Evolutionary conservation across 139 green algal genomes (phyloP).

Genomic region (Chlorella sorokiniana): DNA sequence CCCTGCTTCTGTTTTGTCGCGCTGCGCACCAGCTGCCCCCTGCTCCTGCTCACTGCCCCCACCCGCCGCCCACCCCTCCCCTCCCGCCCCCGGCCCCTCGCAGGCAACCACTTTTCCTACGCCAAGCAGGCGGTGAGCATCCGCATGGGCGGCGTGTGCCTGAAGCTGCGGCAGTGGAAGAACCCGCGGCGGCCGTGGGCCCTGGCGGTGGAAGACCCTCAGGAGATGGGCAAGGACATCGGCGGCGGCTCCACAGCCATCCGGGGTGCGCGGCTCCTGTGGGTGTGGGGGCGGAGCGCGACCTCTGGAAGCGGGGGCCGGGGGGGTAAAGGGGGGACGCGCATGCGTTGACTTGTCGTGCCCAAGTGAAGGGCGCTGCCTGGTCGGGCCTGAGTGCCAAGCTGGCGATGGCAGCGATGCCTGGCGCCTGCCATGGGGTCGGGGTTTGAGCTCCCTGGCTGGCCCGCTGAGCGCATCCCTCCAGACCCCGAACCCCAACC

Average conservation of each 20-base stretch:
- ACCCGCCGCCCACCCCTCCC: background rate
- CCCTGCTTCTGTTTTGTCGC: too few relatives aligned
- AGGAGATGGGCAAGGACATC: constrained; percentile 63
- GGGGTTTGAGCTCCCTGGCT: too few relatives aligned
- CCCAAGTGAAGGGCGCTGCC: too few relatives aligned
- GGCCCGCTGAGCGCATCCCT: too few relatives aligned
- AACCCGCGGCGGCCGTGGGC: constrained; percentile 39
- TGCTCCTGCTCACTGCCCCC: background rate
- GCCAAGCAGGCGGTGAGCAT: constrained; percentile 59
- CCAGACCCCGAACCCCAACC: background rate
- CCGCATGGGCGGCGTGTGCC: constrained; percentile 53
- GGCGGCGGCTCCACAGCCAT: constrained; percentile 53
- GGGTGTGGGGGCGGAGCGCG: background rate
- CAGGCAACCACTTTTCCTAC: constrained; percentile 52
- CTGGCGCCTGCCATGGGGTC: too few relatives aligned
- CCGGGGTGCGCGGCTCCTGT: background rate
- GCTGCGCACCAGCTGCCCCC: too few relatives aligned
- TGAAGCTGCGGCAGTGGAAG: constrained; percentile 55
- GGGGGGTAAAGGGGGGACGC: too few relatives aligned
- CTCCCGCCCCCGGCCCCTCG: background rate
- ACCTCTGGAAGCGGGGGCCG: background rate
- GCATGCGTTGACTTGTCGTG: too few relatives aligned
- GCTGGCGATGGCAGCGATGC: too few relatives aligned
- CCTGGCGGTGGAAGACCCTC: constrained; percentile 62
- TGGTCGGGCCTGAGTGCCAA: too few relatives aligned